Base-by-base conservation (phyloP, 306 rosid species). In the Medicago arabica region DNA sequence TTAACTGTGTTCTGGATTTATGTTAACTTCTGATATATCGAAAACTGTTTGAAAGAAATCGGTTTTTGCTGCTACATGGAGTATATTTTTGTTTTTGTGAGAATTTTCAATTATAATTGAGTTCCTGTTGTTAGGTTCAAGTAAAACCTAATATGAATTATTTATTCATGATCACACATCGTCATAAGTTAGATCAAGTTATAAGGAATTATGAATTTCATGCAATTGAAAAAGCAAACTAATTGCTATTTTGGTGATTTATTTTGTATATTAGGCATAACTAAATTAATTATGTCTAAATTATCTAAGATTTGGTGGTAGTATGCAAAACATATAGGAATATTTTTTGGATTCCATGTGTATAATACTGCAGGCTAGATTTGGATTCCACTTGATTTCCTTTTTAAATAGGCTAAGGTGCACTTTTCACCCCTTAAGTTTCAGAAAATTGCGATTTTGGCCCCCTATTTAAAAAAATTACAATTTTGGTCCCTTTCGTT, bases 301-400 rank as follows among this genome's bases (percentile, higher is more conserved):
- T 8, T n/a, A n/a, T n/a, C n/a, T n/a, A n/a, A 8, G 18, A 18
- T 65, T 40, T 40, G 50, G 16, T 41, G 17, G 11, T 38, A 9
- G 71, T 21, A 3, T 67, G 19, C 8, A 8, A 16, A n/a, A n/a
- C 15, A 5, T 17, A 17, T 8, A 39, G 8, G 34, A 4, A 17
- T 66, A 9, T n/a, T n/a, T n/a, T n/a, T n/a, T n/a, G n/a, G n/a
- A n/a, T n/a, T n/a, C n/a, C 17, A 21, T 41, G 55, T 3, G 18
- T 31, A 74, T 28, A 31, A 54, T 38, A 65, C 28, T n/a, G 36
- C 17, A 15, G 44, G 47, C 28, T 76, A 67, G 53, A 67, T 66
- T 40, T 12, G 14, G 34, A 58, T 11, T 1, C 13, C 38, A 54
- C 14, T 6, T 67, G 74, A 34, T 31, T 13, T 34, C 16, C 2